Conservation (phyloP, 2,329 filamentous ascomycete genomes). For the Elsinoe necatrix region DNA sequence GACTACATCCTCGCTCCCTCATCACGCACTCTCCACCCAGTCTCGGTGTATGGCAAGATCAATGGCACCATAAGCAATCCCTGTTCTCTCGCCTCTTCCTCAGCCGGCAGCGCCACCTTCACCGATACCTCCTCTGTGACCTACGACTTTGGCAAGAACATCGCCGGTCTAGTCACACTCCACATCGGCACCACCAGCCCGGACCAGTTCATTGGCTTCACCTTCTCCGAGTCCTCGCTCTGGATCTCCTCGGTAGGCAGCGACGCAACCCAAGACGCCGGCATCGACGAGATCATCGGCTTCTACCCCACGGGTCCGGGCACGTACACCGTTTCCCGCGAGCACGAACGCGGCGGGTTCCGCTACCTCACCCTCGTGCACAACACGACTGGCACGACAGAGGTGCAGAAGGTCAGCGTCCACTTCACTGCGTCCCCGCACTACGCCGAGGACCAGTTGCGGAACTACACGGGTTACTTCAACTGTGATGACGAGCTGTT, state of each 20-base stretch:
- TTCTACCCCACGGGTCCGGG: conserved; percentile 35
- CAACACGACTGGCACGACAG: conserved; percentile 36
- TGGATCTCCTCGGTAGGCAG: conserved; percentile 42
- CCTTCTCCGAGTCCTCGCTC: conserved; percentile 36
- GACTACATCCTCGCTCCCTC: conserved; percentile 36
- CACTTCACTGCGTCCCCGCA: conserved; percentile 41
- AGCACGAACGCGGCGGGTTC: conserved; percentile 39
- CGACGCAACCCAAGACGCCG: conserved; percentile 41
- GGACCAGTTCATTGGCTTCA: conserved; percentile 36
- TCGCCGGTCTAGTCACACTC: conserved; percentile 35
- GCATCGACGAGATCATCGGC: conserved; percentile 43
- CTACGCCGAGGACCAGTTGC: conserved; percentile 30
- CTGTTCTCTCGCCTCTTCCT: conserved; percentile 26
- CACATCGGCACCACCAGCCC: conserved; percentile 28
- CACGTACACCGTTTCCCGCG: conserved; percentile 34
- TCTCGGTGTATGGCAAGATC: conserved; percentile 31
- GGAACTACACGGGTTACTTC: conserved; percentile 36
- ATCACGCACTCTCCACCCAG: conserved; percentile 31
- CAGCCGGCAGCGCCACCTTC: conserved; percentile 29
- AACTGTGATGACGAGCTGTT: conserved; percentile 37
- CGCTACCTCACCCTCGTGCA: conserved; percentile 39
- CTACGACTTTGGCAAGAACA: conserved; percentile 35
- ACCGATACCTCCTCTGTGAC: conserved; percentile 32
- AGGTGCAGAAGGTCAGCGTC: conserved; percentile 31
- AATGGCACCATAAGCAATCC: conserved; percentile 34